These are phyloP conservation scores for Piromyces sp. DNA, from an alignment of 192 early-diverging fungal species.

Conservation along the genomic window DNA sequence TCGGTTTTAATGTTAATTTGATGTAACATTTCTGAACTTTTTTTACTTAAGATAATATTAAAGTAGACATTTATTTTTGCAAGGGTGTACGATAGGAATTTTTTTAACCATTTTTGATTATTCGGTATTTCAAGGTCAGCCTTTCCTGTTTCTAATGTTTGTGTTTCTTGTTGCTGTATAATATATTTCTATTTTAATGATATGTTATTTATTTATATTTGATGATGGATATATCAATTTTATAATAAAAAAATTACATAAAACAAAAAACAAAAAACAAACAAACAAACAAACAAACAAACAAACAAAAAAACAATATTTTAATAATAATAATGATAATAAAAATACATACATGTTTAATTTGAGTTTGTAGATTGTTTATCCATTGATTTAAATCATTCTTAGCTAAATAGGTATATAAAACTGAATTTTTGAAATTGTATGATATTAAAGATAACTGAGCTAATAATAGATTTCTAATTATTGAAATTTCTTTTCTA, in stretches of 20 bases:
- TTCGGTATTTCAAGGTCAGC: not conserved
- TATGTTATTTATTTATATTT: not conserved
- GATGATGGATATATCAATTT: too few species aligned
- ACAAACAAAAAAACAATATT: not conserved
- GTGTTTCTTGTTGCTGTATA: not conserved
- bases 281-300: too few species aligned
- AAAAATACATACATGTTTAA: not conserved
- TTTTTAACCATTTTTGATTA: not conserved
- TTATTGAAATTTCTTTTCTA: not conserved
- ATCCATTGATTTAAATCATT: not conserved
- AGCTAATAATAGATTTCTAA: not conserved
- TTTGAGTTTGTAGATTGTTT: not conserved
- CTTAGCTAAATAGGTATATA: not conserved
- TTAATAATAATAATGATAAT: too few species aligned
- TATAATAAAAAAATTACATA: too few species aligned
- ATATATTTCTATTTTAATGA: not conserved
- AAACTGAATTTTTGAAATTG: not conserved
- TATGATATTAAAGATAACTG: not conserved
- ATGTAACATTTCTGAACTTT: not conserved
- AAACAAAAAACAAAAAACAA: too few species aligned
- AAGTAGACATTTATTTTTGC: not conserved
- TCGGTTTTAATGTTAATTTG: not conserved
- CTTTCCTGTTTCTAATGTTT: not conserved
- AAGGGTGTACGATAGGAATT: not conserved
- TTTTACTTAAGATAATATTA: not conserved